Evolutionary conservation across 495 filamentous ascomycete species (phyloP).

Genomic region (Penicillium roqueforti): DNA sequence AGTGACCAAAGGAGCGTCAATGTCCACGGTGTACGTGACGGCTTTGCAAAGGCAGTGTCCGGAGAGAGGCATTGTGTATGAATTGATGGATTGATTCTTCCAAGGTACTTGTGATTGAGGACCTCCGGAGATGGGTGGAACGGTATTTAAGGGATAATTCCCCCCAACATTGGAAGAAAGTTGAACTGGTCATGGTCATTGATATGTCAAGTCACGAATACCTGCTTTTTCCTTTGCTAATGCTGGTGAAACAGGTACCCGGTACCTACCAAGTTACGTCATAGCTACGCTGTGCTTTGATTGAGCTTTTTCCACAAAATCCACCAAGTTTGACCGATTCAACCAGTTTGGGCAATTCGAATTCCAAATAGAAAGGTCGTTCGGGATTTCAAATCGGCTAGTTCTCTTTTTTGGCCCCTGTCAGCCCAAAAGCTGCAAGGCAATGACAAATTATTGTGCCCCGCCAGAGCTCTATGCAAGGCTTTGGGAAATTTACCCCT

Average conservation of each 20-base stretch:
- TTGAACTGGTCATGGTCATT: not conserved
- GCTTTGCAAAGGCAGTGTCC: constrained; percentile 69
- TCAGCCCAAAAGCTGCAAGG: constrained; percentile 1
- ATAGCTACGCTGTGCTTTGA: not conserved
- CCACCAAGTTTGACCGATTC: not conserved
- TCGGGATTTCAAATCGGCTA: constrained; percentile 4
- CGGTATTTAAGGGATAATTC: constrained; percentile 28
- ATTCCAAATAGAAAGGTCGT: not conserved
- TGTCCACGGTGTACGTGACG: constrained; percentile 58
- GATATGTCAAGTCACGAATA: not conserved
- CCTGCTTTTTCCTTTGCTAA: not conserved
- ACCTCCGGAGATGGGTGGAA: constrained; percentile 21
- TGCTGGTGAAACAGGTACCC: not conserved
- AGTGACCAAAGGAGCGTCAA: constrained; percentile 50
- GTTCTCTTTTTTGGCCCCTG: not conserved
- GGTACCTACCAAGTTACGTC: not conserved
- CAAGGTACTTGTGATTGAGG: constrained; percentile 35
- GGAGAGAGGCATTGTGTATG: constrained; percentile 50
- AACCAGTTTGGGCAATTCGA: not conserved
- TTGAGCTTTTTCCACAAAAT: not conserved
- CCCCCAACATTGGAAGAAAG: not conserved
- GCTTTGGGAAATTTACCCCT: not conserved
- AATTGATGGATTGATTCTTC: constrained; percentile 30
- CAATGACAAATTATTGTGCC: constrained; percentile 11
- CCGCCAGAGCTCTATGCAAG: constrained; percentile 6